phyloP scores from a whole-genome alignment of 805 yeast species.

The Spathaspora arborariae region DNA sequence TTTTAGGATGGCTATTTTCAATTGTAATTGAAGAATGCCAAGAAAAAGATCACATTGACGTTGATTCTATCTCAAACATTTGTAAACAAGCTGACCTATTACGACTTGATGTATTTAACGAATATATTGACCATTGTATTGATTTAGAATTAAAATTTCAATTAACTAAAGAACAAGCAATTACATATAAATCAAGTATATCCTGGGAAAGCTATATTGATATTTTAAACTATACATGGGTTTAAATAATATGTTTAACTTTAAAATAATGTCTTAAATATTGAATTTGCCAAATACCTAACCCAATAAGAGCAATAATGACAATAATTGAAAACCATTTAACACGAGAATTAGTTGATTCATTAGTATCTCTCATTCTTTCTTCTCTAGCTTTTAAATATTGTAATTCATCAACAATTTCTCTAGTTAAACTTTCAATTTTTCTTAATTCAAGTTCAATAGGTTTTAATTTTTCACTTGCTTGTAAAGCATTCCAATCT shows the following conservation, averaged over 20 bases:
- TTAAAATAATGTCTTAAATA: constrained; percentile 92
- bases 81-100: background rate
- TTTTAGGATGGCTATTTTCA: constrained; percentile 21
- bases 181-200: background rate
- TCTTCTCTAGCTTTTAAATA: constrained; percentile 87
- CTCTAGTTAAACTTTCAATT: constrained; percentile 81
- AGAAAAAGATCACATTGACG: background rate
- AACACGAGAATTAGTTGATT: constrained; percentile 90
- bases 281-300: constrained; percentile 90
- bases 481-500: constrained; percentile 95
- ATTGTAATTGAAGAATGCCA: constrained; percentile 3
- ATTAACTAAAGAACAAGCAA: background rate
- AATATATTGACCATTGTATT: background rate
- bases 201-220: constrained; percentile 4
- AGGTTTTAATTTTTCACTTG: constrained; percentile 89
- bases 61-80: background rate
- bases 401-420: constrained; percentile 72
- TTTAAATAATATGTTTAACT: constrained; percentile 69
- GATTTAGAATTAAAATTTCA: background rate
- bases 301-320: constrained; percentile 62
- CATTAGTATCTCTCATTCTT: constrained; percentile 93
- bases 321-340: constrained; percentile 77
- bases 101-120: background rate
- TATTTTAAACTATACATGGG: background rate
- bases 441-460: constrained; percentile 86